phyloP scores from a whole-genome alignment of 2,329 filamentous ascomycete species.

The Botrytis pseudocinerea region DNA sequence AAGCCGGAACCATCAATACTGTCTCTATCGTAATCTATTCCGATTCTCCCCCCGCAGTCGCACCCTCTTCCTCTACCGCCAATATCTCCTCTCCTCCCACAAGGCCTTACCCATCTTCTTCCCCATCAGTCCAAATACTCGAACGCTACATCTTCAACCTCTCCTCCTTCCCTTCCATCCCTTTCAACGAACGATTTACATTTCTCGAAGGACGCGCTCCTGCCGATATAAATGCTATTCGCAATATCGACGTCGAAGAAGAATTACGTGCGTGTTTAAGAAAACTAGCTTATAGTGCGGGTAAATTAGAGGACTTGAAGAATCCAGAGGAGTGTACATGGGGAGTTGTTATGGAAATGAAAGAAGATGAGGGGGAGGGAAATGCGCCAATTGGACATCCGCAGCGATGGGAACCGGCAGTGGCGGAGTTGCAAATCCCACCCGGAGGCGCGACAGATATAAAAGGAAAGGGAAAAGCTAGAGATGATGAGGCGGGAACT shows the following conservation, averaged over 20 bases:
- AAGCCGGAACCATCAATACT: background rate
- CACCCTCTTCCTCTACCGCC: background rate
- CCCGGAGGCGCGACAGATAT: background rate
- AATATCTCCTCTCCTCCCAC: conserved; percentile 30
- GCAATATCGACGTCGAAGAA: conserved; percentile 66
- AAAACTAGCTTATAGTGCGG: conserved; percentile 60
- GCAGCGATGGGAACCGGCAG: conserved; percentile 61
- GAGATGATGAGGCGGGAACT: background rate
- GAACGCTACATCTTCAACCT: conserved; percentile 48
- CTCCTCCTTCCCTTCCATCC: conserved; percentile 43
- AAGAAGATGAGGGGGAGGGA: conserved; percentile 49
- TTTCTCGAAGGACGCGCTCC: conserved; percentile 38
- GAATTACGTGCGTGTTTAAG: conserved; percentile 68
- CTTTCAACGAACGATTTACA: conserved; percentile 41
- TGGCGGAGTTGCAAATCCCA: conserved; percentile 43
- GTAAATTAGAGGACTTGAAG: conserved; percentile 54
- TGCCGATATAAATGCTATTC: conserved; percentile 41
- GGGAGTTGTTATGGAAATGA: conserved; percentile 73
- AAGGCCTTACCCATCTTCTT: conserved; percentile 37
- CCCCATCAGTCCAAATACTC: conserved; percentile 35
- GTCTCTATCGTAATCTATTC: conserved; percentile 43
- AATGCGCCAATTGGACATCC: conserved; percentile 60
- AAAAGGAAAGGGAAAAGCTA: background rate
- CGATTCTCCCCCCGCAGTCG: background rate
- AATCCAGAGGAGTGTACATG: conserved; percentile 66